Conservation (phyloP, 139 green algal genomes). For the Closterium sp. region DNA sequence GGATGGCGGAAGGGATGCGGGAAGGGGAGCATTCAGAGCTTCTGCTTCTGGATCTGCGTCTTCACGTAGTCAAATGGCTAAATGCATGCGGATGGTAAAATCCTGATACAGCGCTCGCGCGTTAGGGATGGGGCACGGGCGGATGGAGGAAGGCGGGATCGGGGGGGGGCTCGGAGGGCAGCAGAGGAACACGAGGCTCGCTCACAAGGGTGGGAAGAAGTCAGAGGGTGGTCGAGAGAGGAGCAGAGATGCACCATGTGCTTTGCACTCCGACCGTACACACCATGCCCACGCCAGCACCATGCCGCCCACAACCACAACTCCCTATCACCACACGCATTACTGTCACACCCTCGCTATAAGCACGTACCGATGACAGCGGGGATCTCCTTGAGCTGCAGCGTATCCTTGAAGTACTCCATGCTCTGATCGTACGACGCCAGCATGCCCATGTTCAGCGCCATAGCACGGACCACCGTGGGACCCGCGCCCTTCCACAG, state of each 20-base stretch:
- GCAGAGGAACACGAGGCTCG: too few species aligned
- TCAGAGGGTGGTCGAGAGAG: too few species aligned
- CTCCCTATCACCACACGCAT: conserved; percentile 42
- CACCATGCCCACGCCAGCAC: conserved; percentile 99
- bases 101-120: conserved; percentile 66
- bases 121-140: background rate
- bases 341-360: background rate
- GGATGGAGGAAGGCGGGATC: too few species aligned
- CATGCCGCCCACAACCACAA: conserved; percentile 96
- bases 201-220: too few species aligned
- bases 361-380: conserved; percentile 43
- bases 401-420: conserved; percentile 75
- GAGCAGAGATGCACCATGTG: conserved; percentile 35
- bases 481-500: conserved; percentile 78
- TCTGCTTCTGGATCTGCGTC: too few species aligned
- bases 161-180: too few species aligned
- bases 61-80: conserved; percentile 58
- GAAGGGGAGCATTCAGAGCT: too few species aligned
- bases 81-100: conserved; percentile 84
- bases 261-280: conserved; percentile 97
- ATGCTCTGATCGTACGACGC: conserved; percentile 97
- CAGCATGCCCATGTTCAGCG: conserved; percentile 99
- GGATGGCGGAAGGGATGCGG: background rate
- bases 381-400: conserved; percentile 36
- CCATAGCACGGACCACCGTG: conserved; percentile 94